phyloP scores from a whole-genome alignment of 352 stramenopile species.

The Globisporangium perplexum region DNA sequence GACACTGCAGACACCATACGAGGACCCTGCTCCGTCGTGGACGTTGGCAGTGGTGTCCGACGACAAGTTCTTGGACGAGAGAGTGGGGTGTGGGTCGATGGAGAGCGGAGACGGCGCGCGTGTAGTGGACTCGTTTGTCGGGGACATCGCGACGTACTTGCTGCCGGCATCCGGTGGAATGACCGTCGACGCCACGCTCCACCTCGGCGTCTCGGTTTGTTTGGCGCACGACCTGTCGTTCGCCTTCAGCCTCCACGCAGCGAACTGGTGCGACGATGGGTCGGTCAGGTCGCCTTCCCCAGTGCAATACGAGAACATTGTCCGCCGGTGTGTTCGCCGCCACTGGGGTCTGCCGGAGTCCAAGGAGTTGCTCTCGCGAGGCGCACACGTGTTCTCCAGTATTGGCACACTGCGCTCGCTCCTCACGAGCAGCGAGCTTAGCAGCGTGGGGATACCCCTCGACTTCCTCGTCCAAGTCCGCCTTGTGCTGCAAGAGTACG shows the following conservation, averaged over 20 bases:
- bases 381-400: slow-evolving; percentile 35
- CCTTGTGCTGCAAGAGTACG: slow-evolving; percentile 34
- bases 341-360: slow-evolving; percentile 34
- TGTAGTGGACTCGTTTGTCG: slow-evolving; percentile 11
- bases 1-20: slow-evolving; percentile 9
- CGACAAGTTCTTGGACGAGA: slow-evolving; percentile 6
- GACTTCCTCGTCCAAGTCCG: slow-evolving; percentile 22
- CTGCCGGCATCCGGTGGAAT: slow-evolving; percentile 17
- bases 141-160: slow-evolving; percentile 23
- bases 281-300: neutral
- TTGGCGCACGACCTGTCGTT: slow-evolving; percentile 30
- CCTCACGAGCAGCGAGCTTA: slow-evolving; percentile 9
- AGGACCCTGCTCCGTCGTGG: slow-evolving; percentile 7
- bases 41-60: slow-evolving; percentile 11
- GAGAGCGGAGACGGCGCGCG: neutral
- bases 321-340: slow-evolving; percentile 32
- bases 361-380: slow-evolving; percentile 26
- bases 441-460: slow-evolving; percentile 20
- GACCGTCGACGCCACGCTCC: slow-evolving; percentile 25
- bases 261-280: neutral
- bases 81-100: slow-evolving; percentile 1
- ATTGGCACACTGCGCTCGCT: slow-evolving; percentile 34
- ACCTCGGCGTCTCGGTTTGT: slow-evolving; percentile 24
- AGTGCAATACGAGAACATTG: slow-evolving; percentile 9
- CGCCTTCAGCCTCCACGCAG: slow-evolving; percentile 11